Evolutionary conservation across 2,329 filamentous ascomycete genomes (phyloP).

Genomic region (Ophiostoma quercus): DNA sequence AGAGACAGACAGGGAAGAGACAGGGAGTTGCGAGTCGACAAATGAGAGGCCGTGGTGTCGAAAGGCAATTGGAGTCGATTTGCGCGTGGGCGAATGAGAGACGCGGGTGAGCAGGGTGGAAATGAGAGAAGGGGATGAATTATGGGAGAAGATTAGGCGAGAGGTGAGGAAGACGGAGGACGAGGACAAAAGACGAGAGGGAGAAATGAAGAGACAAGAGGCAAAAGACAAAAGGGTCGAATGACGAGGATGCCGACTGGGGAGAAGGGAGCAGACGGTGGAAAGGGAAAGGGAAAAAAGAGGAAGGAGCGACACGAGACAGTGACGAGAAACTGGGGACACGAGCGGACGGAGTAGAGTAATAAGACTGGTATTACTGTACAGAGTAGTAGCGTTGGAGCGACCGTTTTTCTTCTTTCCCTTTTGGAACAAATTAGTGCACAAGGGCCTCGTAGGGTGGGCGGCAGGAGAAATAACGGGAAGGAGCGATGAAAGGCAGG

Average conservation of each 20-base stretch:
- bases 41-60: not conserved
- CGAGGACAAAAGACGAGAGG: not conserved
- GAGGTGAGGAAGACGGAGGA: not conserved
- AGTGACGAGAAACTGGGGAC: constrained; percentile 6
- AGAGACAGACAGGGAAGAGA: not conserved
- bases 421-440: constrained; percentile 12
- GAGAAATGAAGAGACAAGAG: not conserved
- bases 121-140: not conserved
- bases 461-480: constrained; percentile 11
- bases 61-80: not conserved
- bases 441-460: constrained; percentile 2
- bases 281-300: not conserved
- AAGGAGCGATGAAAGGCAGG: not conserved
- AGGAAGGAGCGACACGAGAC: constrained; percentile 7
- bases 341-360: not conserved
- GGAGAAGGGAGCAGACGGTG: not conserved
- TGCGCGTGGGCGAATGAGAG: constrained; percentile 5
- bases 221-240: not conserved
- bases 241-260: constrained; percentile 8
- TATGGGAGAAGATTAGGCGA: not conserved
- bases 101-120: not conserved
- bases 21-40: not conserved
- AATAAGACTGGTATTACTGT: not conserved
- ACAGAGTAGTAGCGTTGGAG: not conserved
- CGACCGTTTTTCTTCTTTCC: constrained; percentile 11